Base-by-base conservation (phyloP, 768 basidiomycete species). In the Amanita molliuscula region DNA sequence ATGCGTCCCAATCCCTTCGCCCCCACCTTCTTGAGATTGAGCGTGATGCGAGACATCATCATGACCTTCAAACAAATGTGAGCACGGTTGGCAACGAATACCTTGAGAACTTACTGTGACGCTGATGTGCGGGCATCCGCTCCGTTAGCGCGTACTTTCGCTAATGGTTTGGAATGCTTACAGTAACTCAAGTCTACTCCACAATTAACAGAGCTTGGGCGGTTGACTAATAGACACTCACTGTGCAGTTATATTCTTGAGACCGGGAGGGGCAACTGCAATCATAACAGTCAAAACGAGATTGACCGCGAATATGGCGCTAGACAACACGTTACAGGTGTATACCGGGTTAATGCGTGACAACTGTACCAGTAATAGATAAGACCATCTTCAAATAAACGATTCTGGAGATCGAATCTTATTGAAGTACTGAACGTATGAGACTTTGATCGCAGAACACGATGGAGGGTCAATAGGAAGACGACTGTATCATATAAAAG, bases 41-140 rank as follows among this genome's bases (percentile, higher is more conserved):
- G 70, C 1, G 81, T 82, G 44, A 84, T 82, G 6, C 82, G 73
- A 3, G 79, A 82, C 73, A 82, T 81, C 77, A 82, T 84, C 0
- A 78, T 69, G 9, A 83, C 78, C 63, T 75, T 57, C 15, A 6
- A 18, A 18, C 31, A 9, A 23, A 3, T 36, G n/a, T 43, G 50
- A 21, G 15, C 9, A 18, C 10, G 26, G 0, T 11, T 7, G 13
- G 25, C 15, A 43, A 11, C 16, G 8, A 15, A 18, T 35, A 34
- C 6, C 9, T 18, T 41, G 6, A 25, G 5, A 20, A 18, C 41
- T 43, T 33, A 50, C 49, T 9, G 49, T 25, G 34, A 50, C 25
- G 3, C 49, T 50, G 29, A 21, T 31, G 21, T 9, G 13, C 1
- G n/a, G 20, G 28, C 4, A n/a, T 36, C n/a, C 16, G 18, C n/a